phyloP scores from a whole-genome alignment of 73 alveolate species.

The Paramecium sonneborni region DNA sequence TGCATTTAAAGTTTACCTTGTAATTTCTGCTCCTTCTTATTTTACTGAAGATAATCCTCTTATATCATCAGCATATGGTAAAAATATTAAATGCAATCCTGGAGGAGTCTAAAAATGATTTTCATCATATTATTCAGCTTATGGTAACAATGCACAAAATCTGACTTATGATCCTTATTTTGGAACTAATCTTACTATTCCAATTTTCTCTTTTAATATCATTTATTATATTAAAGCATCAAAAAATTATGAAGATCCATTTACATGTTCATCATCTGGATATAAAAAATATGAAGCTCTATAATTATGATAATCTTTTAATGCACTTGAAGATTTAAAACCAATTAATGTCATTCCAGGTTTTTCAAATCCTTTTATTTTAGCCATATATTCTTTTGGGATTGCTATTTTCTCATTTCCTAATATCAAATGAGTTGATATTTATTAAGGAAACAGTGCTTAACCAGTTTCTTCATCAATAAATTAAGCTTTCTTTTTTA shows the following conservation, averaged over 20 bases:
- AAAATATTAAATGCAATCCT: conserved; percentile 80
- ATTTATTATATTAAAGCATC: conserved; percentile 93
- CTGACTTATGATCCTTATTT: conserved; percentile 91
- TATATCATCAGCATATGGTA: conserved; percentile 91
- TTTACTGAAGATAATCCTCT: conserved; percentile 72
- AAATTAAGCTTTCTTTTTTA: conserved; percentile 79
- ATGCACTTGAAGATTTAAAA: conserved; percentile 84
- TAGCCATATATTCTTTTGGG: conserved; percentile 86
- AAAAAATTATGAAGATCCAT: conserved; percentile 88
- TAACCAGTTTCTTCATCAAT: conserved; percentile 94
- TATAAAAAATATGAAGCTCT: conserved; percentile 94
- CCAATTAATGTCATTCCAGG: conserved; percentile 97
- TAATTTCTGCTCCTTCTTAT: conserved; percentile 58
- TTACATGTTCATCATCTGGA: conserved; percentile 95
- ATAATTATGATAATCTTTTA: conserved; percentile 92
- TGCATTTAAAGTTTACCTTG: conserved; percentile 72
- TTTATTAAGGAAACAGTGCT: conserved; percentile 89
- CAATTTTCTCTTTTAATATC: conserved; percentile 89
- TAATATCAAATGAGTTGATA: conserved; percentile 88
- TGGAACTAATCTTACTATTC: conserved; percentile 95
- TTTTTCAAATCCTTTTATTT: conserved; percentile 90
- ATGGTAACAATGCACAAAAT: conserved; percentile 96
- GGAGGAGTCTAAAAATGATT: conserved; percentile 81
- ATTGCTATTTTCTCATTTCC: conserved; percentile 93
- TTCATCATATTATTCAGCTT: conserved; percentile 77